Conservation (phyloP, 495 filamentous ascomycete genomes). For the Sporormia fimetaria region DNA sequence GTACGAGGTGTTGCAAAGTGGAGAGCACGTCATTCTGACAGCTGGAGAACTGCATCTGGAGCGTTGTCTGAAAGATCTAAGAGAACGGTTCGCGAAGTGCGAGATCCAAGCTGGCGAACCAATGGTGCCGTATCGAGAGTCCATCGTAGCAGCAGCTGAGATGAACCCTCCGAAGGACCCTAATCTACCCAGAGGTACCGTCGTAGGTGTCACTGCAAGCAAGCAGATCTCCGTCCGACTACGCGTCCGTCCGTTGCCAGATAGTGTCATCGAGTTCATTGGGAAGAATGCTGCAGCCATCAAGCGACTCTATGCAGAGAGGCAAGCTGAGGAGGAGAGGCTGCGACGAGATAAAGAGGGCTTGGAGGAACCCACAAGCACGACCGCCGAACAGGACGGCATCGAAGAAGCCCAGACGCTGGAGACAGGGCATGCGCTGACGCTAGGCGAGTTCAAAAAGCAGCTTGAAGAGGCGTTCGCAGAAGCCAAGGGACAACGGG, state of each 20-base stretch:
- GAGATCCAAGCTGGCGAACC: conserved; percentile 90
- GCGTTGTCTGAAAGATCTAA: conserved; percentile 83
- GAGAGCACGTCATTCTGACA: conserved; percentile 90
- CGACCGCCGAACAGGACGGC: conserved; percentile 16
- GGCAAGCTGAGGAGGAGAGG: conserved; percentile 37
- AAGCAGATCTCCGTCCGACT: conserved; percentile 74
- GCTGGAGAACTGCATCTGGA: conserved; percentile 93
- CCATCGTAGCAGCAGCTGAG: conserved; percentile 72
- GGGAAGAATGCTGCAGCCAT: conserved; percentile 65
- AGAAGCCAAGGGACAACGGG: conserved; percentile 51
- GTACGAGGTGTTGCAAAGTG: conserved; percentile 85
- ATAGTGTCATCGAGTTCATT: conserved; percentile 72
- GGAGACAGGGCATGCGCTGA: conserved; percentile 46
- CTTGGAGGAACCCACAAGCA: conserved; percentile 2
- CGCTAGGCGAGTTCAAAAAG: conserved; percentile 61
- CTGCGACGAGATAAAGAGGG: conserved; percentile 22
- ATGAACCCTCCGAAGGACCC: conserved; percentile 84
- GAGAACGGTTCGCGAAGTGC: conserved; percentile 85
- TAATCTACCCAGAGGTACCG: conserved; percentile 74
- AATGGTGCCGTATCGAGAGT: conserved; percentile 93
- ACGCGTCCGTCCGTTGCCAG: conserved; percentile 68
- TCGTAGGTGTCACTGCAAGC: conserved; percentile 62
- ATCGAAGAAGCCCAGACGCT: conserved; percentile 36
- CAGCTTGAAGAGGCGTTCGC: conserved; percentile 57
- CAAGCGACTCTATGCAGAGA: conserved; percentile 65